Evolutionary conservation across 148 eudicot species (phyloP).

Genomic region (Fagopyrum homotropicum): DNA sequence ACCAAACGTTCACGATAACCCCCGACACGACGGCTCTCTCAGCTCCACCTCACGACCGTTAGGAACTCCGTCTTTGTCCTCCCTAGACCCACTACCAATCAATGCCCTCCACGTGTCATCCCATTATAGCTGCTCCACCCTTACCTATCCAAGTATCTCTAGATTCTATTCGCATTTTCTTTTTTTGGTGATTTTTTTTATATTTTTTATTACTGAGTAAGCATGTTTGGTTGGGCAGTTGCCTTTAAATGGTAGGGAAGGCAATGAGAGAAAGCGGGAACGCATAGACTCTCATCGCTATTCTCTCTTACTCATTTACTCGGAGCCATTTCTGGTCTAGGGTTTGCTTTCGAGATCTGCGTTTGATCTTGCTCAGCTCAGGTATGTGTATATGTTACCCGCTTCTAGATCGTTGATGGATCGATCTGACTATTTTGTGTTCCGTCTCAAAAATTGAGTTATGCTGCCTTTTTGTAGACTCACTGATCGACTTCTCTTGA

Average conservation of each 20-base stretch:
- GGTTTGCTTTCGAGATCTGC: constrained; percentile 13
- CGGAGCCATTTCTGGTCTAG: background rate
- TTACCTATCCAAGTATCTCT: background rate
- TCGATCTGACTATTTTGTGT: background rate
- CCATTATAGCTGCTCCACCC: background rate
- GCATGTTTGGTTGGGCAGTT: constrained; percentile 9
- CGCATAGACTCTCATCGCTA: background rate
- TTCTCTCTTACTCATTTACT: background rate
- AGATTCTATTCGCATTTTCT: constrained; percentile 13
- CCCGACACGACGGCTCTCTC: background rate
- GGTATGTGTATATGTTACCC: background rate
- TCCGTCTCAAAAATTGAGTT: background rate
- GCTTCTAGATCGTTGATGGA: constrained; percentile 1
- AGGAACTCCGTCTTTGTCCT: constrained; percentile 10
- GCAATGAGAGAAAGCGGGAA: constrained; percentile 16
- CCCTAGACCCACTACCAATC: background rate
- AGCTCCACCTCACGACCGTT: constrained; percentile 11
- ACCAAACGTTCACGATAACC: background rate
- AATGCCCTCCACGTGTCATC: constrained; percentile 5
- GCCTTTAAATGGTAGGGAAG: constrained; percentile 14
- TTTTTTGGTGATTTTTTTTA: background rate
- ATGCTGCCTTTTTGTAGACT: background rate
- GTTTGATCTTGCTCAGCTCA: constrained; percentile 2
- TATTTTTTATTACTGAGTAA: background rate
- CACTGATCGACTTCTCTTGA: background rate